These are phyloP conservation scores for Senna tora DNA, from an alignment of 306 rosid genomes.

Conservation along the genomic window DNA sequence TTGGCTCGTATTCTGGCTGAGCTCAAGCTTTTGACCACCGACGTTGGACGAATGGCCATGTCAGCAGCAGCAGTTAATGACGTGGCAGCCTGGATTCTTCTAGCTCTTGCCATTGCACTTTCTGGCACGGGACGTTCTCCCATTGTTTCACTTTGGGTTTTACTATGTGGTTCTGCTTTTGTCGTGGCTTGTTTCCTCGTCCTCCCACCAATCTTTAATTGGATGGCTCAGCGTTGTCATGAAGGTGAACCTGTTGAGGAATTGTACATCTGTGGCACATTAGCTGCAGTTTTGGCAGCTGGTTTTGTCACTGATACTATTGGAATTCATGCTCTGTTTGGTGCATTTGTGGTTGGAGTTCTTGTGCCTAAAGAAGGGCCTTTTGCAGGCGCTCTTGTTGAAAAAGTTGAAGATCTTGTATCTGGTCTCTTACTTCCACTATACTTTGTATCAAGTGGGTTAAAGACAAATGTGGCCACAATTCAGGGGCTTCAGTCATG, in stretches of 20 bases:
- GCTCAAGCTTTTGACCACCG: conserved; percentile 69
- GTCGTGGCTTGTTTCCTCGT: conserved; percentile 35
- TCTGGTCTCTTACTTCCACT: conserved; percentile 66
- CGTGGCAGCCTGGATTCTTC: conserved; percentile 75
- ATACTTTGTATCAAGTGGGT: conserved; percentile 72
- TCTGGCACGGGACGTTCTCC: conserved; percentile 52
- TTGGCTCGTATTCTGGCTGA: conserved; percentile 77
- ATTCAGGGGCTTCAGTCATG: conserved; percentile 64
- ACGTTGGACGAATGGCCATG: conserved; percentile 69
- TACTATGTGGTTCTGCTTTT: conserved; percentile 50
- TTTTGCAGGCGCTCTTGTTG: conserved; percentile 61
- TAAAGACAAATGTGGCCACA: conserved; percentile 67
- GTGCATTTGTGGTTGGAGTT: conserved; percentile 72
- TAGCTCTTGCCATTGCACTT: conserved; percentile 70
- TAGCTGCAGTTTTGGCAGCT: conserved; percentile 62
- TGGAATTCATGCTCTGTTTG: conserved; percentile 78
- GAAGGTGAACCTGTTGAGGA: conserved; percentile 63
- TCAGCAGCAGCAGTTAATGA: conserved; percentile 87
- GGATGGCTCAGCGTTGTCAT: conserved; percentile 56
- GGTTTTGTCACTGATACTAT: conserved; percentile 61
- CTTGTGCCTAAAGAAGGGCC: conserved; percentile 63
- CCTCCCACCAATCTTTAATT: conserved; percentile 47
- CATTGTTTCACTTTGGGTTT: conserved; percentile 59
- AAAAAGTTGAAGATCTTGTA: conserved; percentile 74
- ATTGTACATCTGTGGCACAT: conserved; percentile 54